A percentile compares a stretch with the other conserved stretches of the same genome.
Evolutionary conservation across 352 stramenopile genomes (phyloP).

Genomic region (Globisporangium paddicum): DNA sequence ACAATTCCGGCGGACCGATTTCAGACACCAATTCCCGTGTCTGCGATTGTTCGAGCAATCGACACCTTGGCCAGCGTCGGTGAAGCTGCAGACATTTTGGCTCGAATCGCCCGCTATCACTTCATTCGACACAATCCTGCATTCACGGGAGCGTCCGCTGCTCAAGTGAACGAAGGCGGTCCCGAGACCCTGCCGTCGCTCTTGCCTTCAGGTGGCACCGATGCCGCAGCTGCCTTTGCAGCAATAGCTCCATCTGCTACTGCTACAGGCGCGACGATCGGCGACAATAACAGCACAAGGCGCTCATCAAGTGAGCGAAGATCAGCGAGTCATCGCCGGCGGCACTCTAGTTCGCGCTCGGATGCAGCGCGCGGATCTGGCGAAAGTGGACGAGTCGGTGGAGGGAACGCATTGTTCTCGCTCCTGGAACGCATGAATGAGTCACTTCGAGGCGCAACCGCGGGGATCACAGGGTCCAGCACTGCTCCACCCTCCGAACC

Average conservation of each 20-base stretch:
- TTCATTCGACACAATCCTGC: constrained; percentile 37
- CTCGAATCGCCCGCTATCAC: constrained; percentile 40
- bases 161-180: constrained; percentile 6
- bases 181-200: background rate
- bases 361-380: background rate
- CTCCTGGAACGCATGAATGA: constrained; percentile 21
- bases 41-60: constrained; percentile 34
- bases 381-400: background rate
- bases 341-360: constrained; percentile 2
- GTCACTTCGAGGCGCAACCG: constrained; percentile 14
- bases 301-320: constrained; percentile 6
- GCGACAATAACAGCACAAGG: background rate
- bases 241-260: background rate
- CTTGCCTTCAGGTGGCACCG: background rate
- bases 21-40: constrained; percentile 8
- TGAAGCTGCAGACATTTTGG: constrained; percentile 42
- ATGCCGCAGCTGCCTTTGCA: background rate
- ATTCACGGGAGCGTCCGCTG: background rate
- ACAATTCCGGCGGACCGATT: background rate
- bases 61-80: constrained; percentile 53
- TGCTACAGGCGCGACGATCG: background rate
- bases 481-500: background rate
- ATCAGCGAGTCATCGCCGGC: constrained; percentile 11
- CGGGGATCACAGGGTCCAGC: background rate
- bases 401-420: constrained; percentile 12